phyloP scores from a whole-genome alignment of 805 yeast genomes.

The Lipomyces yamanashiensis region DNA sequence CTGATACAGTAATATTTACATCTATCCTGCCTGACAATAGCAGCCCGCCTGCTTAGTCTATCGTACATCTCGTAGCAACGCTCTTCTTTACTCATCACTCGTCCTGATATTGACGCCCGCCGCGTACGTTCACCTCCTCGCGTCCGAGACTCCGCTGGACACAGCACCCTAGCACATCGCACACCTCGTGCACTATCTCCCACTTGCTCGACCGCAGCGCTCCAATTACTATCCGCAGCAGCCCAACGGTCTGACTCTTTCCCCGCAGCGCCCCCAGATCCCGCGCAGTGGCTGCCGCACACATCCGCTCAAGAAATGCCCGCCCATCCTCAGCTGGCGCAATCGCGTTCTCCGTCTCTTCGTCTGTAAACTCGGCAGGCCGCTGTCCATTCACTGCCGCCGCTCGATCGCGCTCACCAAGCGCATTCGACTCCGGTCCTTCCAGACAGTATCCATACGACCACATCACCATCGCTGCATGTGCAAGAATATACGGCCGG shows the following conservation, averaged over 20 bases:
- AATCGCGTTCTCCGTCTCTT: constrained; percentile 28
- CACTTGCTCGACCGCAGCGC: constrained; percentile 40
- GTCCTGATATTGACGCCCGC: constrained; percentile 21
- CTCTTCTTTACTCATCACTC: background rate
- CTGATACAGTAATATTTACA: no score
- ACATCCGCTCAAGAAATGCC: constrained; percentile 55
- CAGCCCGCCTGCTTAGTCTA: background rate
- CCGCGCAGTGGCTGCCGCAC: constrained; percentile 45
- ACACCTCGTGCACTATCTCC: constrained; percentile 40
- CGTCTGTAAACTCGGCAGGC: constrained; percentile 15
- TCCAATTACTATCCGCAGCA: constrained; percentile 47
- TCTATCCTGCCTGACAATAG: no score
- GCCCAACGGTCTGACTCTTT: constrained; percentile 60
- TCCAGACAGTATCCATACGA: constrained; percentile 42
- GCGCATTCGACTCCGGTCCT: constrained; percentile 43
- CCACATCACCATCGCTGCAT: constrained; percentile 44
- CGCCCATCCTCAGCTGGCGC: constrained; percentile 56
- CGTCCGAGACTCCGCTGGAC: constrained; percentile 36
- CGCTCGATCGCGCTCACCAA: constrained; percentile 28
- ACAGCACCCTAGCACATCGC: constrained; percentile 32
- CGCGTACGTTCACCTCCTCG: constrained; percentile 21
- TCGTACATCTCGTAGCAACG: background rate
- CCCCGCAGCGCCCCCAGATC: constrained; percentile 45
- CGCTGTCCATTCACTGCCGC: constrained; percentile 6
- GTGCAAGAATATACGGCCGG: constrained; percentile 41